A percentile compares a stretch with the other conserved stretches of the same genome.
Conservation (phyloP, 2,329 filamentous ascomycete genomes). For the Alternaria longipes region DNA sequence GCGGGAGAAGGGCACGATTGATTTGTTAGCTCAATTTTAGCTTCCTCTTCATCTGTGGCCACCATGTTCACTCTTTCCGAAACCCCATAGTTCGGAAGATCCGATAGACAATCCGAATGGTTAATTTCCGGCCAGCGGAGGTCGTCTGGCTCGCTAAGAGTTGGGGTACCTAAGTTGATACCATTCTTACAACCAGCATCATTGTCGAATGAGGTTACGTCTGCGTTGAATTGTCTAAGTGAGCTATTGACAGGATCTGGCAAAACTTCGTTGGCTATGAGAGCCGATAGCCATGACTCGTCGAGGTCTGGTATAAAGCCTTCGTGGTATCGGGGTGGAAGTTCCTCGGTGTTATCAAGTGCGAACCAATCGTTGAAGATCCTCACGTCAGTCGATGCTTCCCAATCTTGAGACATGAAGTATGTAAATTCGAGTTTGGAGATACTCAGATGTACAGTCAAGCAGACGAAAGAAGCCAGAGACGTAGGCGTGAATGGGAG, state of each 20-base stretch:
- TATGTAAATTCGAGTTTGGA: neutral
- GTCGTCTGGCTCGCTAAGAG: accelerated
- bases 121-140: accelerated
- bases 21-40: too few relatives aligned
- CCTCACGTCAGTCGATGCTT: neutral
- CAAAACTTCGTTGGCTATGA: too few relatives aligned
- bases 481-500: too few relatives aligned
- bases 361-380: neutral
- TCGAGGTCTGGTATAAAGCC: neutral
- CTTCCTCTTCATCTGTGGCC: too few relatives aligned
- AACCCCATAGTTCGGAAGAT: too few relatives aligned
- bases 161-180: accelerated
- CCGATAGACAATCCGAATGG: too few relatives aligned
- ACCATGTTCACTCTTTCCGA: too few relatives aligned
- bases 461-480: too few relatives aligned
- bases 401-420: neutral
- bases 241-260: too few relatives aligned
- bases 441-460: neutral
- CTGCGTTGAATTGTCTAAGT: too few relatives aligned
- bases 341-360: neutral
- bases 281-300: neutral
- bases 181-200: too few relatives aligned
- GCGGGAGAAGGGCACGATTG: too few relatives aligned
- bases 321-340: neutral
- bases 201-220: accelerated